Evolutionary conservation across 2,329 filamentous ascomycete genomes (phyloP).

Genomic region (Trichoderma atroviride): DNA sequence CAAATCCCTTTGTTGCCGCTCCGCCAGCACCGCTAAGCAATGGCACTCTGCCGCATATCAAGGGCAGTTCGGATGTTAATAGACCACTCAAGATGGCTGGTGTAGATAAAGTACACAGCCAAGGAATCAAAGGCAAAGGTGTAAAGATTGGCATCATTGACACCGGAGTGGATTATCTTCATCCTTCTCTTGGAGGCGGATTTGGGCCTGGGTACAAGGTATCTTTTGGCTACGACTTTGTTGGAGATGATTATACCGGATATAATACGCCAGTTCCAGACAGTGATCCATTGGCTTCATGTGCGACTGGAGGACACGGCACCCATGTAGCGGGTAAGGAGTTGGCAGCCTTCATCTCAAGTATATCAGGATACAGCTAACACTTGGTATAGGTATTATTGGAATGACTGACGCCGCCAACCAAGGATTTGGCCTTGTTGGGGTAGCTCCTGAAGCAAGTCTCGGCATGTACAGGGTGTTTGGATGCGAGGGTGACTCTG

Average conservation of each 20-base stretch:
- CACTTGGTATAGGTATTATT: constrained; percentile 38
- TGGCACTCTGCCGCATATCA: neutral
- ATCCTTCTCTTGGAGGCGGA: constrained; percentile 51
- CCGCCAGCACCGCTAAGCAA: constrained; percentile 25
- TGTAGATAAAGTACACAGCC: constrained; percentile 54
- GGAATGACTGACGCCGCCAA: constrained; percentile 43
- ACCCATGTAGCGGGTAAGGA: constrained; percentile 47
- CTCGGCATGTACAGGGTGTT: constrained; percentile 45
- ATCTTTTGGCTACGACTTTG: constrained; percentile 47
- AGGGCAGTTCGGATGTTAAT: neutral
- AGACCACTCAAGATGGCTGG: constrained; percentile 55
- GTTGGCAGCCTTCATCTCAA: neutral
- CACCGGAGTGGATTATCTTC: constrained; percentile 54
- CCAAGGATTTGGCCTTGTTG: constrained; percentile 40
- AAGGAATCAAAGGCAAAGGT: constrained; percentile 53
- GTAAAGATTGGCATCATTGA: constrained; percentile 58
- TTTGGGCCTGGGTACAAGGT: constrained; percentile 51
- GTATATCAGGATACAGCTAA: constrained; percentile 39
- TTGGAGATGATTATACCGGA: constrained; percentile 42
- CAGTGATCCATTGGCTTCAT: constrained; percentile 42
- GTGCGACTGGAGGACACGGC: constrained; percentile 43
- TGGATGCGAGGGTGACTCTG: constrained; percentile 36
- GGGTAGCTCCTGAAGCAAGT: constrained; percentile 44
- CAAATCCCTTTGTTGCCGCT: constrained; percentile 50
- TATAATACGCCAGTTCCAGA: constrained; percentile 39